These are phyloP conservation scores for Casuarina glauca DNA, from an alignment of 306 rosid species.

Conservation along the genomic window DNA sequence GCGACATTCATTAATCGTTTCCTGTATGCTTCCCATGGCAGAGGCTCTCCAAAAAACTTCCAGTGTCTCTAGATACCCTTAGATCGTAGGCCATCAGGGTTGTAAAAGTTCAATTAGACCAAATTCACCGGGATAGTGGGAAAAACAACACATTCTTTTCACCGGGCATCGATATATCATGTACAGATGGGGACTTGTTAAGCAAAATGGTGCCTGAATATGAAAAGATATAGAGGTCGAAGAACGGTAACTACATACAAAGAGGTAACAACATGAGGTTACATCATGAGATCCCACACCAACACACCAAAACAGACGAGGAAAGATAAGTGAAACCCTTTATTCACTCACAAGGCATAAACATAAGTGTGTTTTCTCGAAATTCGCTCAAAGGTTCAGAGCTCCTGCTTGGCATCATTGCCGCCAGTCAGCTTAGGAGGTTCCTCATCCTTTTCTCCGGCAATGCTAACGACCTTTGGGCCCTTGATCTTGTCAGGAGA, in stretches of 20 bases:
- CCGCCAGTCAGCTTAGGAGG: constrained; percentile 22
- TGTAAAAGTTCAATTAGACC: too few relatives aligned
- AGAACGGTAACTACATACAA: background rate
- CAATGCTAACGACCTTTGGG: constrained; percentile 51
- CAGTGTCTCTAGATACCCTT: too few relatives aligned
- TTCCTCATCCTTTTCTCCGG: constrained; percentile 32
- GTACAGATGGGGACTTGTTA: too few relatives aligned
- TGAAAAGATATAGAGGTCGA: background rate
- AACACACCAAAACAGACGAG: background rate
- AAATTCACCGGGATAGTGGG: too few relatives aligned
- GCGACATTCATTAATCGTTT: too few relatives aligned
- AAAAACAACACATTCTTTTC: too few relatives aligned
- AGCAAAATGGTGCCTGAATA: background rate
- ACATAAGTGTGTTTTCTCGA: background rate
- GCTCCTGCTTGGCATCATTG: constrained; percentile 46
- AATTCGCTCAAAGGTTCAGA: constrained; percentile 22
- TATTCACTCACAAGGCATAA: constrained; percentile 14
- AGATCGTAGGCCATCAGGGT: too few relatives aligned
- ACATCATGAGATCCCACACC: background rate
- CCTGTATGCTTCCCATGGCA: too few relatives aligned
- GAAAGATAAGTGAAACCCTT: constrained; percentile 13
- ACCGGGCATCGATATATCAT: too few relatives aligned
- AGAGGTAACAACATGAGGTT: background rate
- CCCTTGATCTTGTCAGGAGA: constrained; percentile 53
- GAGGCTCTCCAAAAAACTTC: too few relatives aligned